Evolutionary conservation across 164 flowering plant species (phyloP), one percentile per base, ranked within the genome.

Genomic region (Vitis riparia): DNA sequence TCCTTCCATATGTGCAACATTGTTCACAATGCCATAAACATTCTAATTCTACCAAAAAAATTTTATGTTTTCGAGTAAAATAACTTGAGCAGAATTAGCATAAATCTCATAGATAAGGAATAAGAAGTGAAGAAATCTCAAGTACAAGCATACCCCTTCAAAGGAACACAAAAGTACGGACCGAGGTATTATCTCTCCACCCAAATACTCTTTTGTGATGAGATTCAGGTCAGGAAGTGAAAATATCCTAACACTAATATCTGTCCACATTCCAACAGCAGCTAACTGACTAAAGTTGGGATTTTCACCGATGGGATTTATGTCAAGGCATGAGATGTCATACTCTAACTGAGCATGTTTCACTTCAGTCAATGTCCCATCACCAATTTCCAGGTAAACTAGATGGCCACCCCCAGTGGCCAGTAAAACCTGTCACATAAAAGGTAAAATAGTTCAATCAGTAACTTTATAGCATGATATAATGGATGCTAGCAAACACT

Each of bases 211-310:
- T 84, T 91, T 91, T 47, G 91, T 89, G 37, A 90, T 79, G 37
- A 88, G 91, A 68, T 82, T 88, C 67, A 96, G 78, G 71, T 84
- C 90, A 48, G 99, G 97, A 75, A 96, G 93, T 2, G 97, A 88
- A 82, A 83, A 96, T 71, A 93, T 87, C 78, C 89, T 79, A 51
- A 91, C 97, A 67, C 95, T 93, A 68, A 90, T 88, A 69, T 96
- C 99, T 16, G 98, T 93, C 99, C 99, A 96, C 99, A 93, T 93
- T 76, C 99, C 99, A 82, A 96, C 98, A 17, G 92, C 98, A 74
- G 97, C 99, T 23, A 90, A 77, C 69, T 87, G 88, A 79, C 99
- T 96, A 44, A 62, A 76, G 68, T 83, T 87, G 27, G 88, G 83
- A 73, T 91, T 86, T 66, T 89, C 91, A 62, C 98, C 94, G 61